Percentiles rank a stretch among this genome's conserved stretches.
Conservation (phyloP, 129 eudicot genomes). For the Oenanthe sinensis region DNA sequence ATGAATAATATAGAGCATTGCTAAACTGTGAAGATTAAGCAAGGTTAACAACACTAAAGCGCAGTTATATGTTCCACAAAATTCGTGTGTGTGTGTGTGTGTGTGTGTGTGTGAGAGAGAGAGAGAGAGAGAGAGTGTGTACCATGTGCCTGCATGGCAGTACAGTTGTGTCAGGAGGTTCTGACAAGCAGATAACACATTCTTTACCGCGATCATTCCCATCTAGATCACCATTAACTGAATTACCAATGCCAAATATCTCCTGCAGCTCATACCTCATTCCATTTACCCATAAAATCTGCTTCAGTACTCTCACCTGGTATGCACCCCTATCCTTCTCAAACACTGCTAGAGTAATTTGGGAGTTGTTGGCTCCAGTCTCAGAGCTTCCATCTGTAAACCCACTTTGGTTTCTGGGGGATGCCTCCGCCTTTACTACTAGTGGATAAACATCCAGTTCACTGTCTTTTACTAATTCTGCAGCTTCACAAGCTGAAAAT, state of each 20-base stretch:
- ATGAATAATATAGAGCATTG: neutral
- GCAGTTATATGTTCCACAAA: neutral
- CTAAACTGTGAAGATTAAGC: neutral
- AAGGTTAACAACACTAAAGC: neutral
- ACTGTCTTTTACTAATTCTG: conserved; percentile 39
- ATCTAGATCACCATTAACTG: conserved; percentile 71
- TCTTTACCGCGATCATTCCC: conserved; percentile 92
- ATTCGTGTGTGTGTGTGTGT: neutral
- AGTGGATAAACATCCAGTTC: conserved; percentile 67
- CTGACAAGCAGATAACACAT: conserved; percentile 95
- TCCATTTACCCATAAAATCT: conserved; percentile 69
- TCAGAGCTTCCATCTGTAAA: conserved; percentile 27
- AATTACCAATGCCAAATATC: conserved; percentile 90
- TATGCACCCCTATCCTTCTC: conserved; percentile 79
- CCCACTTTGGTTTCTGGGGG: conserved; percentile 24
- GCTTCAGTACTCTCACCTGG: conserved; percentile 61
- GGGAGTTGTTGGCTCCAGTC: conserved; percentile 57
- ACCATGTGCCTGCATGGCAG: conserved; percentile 99
- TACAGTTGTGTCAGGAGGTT: conserved; percentile 90
- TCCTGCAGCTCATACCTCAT: conserved; percentile 89
- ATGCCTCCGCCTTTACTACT: conserved; percentile 82
- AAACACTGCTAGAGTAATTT: conserved; percentile 76
- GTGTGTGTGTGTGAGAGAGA: neutral
- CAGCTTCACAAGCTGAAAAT: conserved; percentile 57
- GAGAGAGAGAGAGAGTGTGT: conserved; percentile 17